Evolutionary conservation across 2,329 filamentous ascomycete species (phyloP).

Genomic region (Calonectria hawksworthii): DNA sequence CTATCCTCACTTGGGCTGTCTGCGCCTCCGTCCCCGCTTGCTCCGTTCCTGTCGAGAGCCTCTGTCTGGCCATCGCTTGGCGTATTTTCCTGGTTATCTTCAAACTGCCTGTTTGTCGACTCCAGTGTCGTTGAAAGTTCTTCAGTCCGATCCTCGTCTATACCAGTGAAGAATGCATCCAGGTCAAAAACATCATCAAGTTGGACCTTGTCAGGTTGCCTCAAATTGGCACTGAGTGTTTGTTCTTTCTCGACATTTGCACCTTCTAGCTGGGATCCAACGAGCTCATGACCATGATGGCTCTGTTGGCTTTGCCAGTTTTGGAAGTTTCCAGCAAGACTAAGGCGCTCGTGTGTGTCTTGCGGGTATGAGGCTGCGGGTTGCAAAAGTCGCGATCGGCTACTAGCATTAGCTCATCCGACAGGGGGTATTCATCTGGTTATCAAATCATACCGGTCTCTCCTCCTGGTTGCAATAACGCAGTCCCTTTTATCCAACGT

Average conservation of each 20-base stretch:
- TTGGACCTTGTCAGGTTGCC: not conserved
- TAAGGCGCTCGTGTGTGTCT: not conserved
- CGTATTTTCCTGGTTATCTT: not conserved
- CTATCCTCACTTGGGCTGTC: not conserved
- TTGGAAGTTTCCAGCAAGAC: not conserved
- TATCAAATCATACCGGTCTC: constrained; percentile 18
- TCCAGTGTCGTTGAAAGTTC: not conserved
- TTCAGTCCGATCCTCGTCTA: not conserved
- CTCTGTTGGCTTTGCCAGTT: not conserved
- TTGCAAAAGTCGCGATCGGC: not conserved
- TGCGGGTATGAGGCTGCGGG: not conserved
- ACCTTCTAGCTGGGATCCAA: not conserved
- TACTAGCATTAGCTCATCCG: not conserved
- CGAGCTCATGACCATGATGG: not conserved
- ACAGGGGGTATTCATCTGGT: too few species aligned
- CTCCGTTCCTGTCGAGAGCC: not conserved
- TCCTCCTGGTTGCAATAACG: constrained; percentile 14
- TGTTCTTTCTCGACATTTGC: too few species aligned
- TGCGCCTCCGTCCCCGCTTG: not conserved
- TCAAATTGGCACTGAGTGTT: not conserved
- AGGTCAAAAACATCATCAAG: not conserved
- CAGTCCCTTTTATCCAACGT: constrained; percentile 28
- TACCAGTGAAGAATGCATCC: not conserved
- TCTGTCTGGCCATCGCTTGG: not conserved
- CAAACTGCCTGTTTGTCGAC: not conserved